Base-by-base conservation (phyloP, 1,284 basidiomycete species). In the Ustilago xerochloae region DNA sequence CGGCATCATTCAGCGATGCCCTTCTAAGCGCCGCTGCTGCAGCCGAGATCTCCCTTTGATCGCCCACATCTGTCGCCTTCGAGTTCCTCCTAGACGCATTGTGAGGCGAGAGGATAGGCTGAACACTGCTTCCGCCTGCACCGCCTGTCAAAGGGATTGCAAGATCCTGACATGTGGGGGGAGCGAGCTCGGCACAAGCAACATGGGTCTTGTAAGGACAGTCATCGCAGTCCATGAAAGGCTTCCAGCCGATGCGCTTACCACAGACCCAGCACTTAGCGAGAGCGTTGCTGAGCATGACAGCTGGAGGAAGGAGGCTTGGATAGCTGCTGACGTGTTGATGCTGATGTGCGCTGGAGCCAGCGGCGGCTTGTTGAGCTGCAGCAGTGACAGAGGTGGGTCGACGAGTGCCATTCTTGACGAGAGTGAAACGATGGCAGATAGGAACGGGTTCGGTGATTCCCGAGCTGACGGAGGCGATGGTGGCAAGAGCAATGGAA, bases 161-260 rank as follows among this genome's bases (percentile, higher is more conserved):
- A 9, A 80, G 26, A 35, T 81, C 79, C 55, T 78, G 79, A 49
- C 80, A 82, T 18, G 76, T 78, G 13, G 79, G 75, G 12, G 72
- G 73, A 6, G 80, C 80, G 13, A 79, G 48, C 29, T 80, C 75
- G 16, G 72, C 78, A 49, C 80, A 82, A 12, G 61, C 77, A 5
- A 81, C 79, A 61, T 82, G 80, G 16, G 79, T 78, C 50, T 79
- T 79, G 67, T 78, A 81, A 16, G 80, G 79, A 45, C 80, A 82
- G 48, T 82, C 80, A 46, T 82, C 80, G 59, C 80, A 82, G 54
- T 82, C 80, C 69, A 81, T 76, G 43, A 81, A 82, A 2, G 80
- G 79, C 26, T 75, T 75, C 74, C 78, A 82, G 20, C 80, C 80
- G 30, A 82, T 75, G 8, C 79, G 55, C 45, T 76, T 80, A 16